phyloP scores from a whole-genome alignment of 2,329 filamentous ascomycete species.

The Lachnellula cervina region DNA sequence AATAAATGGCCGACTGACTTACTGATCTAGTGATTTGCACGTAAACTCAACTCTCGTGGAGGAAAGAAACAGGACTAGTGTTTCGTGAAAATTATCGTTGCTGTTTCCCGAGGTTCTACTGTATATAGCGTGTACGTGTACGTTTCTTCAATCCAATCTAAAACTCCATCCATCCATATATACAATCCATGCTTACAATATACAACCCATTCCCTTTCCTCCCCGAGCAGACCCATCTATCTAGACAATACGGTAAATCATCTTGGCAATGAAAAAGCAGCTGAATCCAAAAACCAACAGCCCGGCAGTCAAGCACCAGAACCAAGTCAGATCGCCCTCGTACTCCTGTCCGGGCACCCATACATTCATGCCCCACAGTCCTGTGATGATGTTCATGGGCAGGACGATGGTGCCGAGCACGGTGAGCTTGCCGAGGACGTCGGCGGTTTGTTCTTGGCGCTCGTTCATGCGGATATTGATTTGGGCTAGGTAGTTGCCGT shows the following conservation, averaged over 20 bases:
- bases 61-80: too few relatives aligned
- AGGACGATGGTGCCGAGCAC: conserved; percentile 95
- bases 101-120: too few relatives aligned
- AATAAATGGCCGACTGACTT: too few relatives aligned
- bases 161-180: too few relatives aligned
- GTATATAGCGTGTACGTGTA: too few relatives aligned
- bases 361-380: conserved; percentile 98
- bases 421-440: conserved; percentile 90
- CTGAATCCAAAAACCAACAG: conserved; percentile 72
- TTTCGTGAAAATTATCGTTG: too few relatives aligned
- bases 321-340: conserved; percentile 71
- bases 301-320: conserved; percentile 68
- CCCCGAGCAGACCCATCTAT: too few relatives aligned
- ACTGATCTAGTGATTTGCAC: too few relatives aligned
- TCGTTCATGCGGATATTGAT: conserved; percentile 99
- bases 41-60: too few relatives aligned
- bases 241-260: conserved; percentile 31
- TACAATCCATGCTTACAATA: too few relatives aligned
- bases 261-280: conserved; percentile 50
- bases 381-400: conserved; percentile 98
- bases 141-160: too few relatives aligned
- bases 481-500: conserved; percentile 97
- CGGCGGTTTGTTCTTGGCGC: conserved; percentile 89
- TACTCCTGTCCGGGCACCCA: conserved; percentile 88
- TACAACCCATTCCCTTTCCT: too few relatives aligned